Conservation (phyloP, 2,329 filamentous ascomycete species). For the Sarocladium strictum region DNA sequence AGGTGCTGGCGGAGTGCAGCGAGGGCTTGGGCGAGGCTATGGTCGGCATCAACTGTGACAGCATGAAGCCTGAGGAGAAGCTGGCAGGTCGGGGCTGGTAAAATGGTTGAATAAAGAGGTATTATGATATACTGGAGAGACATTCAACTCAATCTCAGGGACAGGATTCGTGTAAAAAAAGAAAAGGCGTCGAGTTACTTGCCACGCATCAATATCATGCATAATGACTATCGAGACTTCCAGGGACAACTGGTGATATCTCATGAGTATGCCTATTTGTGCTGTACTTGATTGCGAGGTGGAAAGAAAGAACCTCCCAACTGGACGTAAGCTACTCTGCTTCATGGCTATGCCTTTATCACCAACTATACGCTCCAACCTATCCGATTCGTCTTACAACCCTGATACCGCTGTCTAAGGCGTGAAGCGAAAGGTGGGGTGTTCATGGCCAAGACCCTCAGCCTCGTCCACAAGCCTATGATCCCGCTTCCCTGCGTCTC, state of each 20-base stretch:
- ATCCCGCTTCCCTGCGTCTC: background rate
- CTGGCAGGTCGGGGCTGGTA: constrained; percentile 84
- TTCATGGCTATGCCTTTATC: too few species aligned
- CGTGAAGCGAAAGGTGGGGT: background rate
- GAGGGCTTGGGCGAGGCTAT: constrained; percentile 93
- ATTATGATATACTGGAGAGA: too few species aligned
- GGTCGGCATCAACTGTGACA: constrained; percentile 86
- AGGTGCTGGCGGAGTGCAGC: constrained; percentile 81
- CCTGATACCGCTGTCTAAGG: background rate
- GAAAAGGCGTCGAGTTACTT: too few species aligned
- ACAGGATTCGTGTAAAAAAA: background rate
- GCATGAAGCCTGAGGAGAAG: constrained; percentile 74
- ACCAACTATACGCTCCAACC: too few species aligned
- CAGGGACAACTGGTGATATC: too few species aligned
- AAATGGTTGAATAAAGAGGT: background rate
- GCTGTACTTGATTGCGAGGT: too few species aligned
- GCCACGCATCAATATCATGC: too few species aligned
- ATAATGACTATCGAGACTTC: too few species aligned
- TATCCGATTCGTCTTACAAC: too few species aligned
- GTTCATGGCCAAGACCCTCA: background rate
- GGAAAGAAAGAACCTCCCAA: too few species aligned
- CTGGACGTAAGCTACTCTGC: too few species aligned
- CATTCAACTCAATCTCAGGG: background rate
- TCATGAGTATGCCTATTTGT: too few species aligned
- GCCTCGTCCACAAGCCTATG: background rate